Evolutionary conservation across 1,284 basidiomycete genomes (phyloP).

Genomic region (Cutaneotrichosporon dermatis): DNA sequence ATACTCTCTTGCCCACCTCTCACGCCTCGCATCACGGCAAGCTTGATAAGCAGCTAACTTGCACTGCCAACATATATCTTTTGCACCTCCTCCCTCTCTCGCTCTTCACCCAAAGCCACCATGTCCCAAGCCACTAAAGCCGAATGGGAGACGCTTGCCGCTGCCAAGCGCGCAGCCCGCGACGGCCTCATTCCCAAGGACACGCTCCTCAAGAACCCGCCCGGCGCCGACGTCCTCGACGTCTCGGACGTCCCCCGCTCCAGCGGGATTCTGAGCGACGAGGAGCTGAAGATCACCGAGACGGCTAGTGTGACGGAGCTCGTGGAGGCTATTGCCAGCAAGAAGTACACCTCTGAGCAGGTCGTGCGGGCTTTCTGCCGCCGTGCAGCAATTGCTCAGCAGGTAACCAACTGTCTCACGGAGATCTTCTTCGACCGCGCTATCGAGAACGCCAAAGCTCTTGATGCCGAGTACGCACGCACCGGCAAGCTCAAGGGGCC

Average conservation of each 20-base stretch:
- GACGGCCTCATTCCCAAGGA: conserved; percentile 56
- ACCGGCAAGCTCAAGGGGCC: conserved; percentile 47
- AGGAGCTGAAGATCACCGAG: conserved; percentile 65
- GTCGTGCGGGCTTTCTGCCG: conserved; percentile 60
- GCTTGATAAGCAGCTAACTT: no score
- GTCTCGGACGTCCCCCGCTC: conserved; percentile 59
- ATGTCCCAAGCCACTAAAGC: no score
- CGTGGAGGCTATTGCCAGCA: conserved; percentile 20
- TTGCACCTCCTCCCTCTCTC: no score
- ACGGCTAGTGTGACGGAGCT: conserved; percentile 32
- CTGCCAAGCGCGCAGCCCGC: conserved; percentile 54
- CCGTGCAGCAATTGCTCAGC: conserved; percentile 72
- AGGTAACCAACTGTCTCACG: conserved; percentile 54
- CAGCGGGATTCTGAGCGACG: conserved; percentile 58
- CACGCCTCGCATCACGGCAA: no score
- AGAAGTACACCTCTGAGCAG: conserved; percentile 20
- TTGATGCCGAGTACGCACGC: conserved; percentile 44
- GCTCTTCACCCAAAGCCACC: no score
- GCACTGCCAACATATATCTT: no score
- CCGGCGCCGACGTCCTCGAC: conserved; percentile 28
- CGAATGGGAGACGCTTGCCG: conserved; percentile 54
- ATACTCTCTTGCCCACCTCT: no score
- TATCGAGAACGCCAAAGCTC: conserved; percentile 37
- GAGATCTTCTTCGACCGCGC: conserved; percentile 49
- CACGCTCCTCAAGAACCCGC: conserved; percentile 49